Evolutionary conservation across 2,329 filamentous ascomycete species (phyloP).

Genomic region (Alternaria metachromatica): DNA sequence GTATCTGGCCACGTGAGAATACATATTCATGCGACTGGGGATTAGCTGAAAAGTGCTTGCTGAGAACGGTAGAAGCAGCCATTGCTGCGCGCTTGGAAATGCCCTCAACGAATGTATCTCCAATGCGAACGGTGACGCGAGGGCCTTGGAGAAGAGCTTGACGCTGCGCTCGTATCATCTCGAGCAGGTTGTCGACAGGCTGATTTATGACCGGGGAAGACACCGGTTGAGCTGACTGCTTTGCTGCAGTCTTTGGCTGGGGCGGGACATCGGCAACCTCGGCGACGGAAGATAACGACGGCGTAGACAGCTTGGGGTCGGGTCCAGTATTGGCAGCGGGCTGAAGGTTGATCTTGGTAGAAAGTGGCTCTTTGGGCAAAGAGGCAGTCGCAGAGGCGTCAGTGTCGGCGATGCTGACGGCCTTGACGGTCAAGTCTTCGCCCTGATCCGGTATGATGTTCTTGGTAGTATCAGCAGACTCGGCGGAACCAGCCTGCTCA

Average conservation of each 20-base stretch:
- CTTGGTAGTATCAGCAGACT: not conserved
- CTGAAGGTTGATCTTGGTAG: not conserved
- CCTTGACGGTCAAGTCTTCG: not conserved
- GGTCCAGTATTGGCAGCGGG: not conserved
- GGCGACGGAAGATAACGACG: not conserved
- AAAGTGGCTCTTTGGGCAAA: not conserved
- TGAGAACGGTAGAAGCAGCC: constrained; percentile 16
- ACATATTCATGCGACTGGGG: constrained; percentile 9
- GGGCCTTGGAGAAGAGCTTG: constrained; percentile 11
- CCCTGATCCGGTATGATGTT: not conserved
- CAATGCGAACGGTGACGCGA: constrained; percentile 12
- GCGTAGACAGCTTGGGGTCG: not conserved
- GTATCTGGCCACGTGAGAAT: not conserved
- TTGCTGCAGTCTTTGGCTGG: not conserved
- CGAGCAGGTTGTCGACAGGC: constrained; percentile 7
- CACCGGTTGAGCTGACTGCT: not conserved
- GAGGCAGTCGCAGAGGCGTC: not conserved
- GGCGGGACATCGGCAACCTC: not conserved
- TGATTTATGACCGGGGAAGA: constrained; percentile 3
- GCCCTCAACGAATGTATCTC: not conserved
- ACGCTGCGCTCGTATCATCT: constrained; percentile 16
- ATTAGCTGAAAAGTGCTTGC: constrained; percentile 13
- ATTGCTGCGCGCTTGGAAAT: constrained; percentile 22
- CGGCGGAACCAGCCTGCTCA: not conserved
- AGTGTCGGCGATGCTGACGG: not conserved